Percentiles rank a stretch among this genome's conserved stretches.
These are phyloP conservation scores for Thalassiosira pacifica DNA, from an alignment of 352 stramenopile species.

Conservation along the genomic window DNA sequence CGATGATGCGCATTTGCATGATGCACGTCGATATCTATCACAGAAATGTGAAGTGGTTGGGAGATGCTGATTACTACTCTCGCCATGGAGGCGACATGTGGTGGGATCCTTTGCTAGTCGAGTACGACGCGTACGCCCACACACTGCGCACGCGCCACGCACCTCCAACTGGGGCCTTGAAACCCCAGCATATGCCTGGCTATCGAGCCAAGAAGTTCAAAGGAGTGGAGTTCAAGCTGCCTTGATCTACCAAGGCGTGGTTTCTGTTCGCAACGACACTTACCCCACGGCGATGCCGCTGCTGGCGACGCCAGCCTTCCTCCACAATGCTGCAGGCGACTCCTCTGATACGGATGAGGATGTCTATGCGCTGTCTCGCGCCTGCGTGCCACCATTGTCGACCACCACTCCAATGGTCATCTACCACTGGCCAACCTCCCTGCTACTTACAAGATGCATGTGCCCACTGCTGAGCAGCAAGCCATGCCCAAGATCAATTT, in stretches of 20 bases:
- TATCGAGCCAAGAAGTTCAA: too few species aligned
- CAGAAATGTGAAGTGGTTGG: neutral
- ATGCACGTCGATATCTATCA: slow-evolving; percentile 13
- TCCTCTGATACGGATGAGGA: neutral
- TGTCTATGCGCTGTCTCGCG: neutral
- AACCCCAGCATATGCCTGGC: slow-evolving; percentile 6
- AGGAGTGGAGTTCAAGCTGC: too few species aligned
- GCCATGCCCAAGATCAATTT: neutral
- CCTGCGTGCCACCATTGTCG: neutral
- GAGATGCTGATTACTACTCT: slow-evolving; percentile 13
- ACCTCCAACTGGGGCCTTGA: neutral
- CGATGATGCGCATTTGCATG: slow-evolving; percentile 16
- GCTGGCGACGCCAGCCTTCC: too few species aligned
- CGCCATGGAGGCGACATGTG: neutral
- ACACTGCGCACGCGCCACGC: neutral
- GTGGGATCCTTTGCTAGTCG: slow-evolving; percentile 1
- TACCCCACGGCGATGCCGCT: too few species aligned
- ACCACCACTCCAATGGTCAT: neutral
- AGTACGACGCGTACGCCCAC: neutral
- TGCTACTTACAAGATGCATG: neutral
- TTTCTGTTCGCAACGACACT: too few species aligned
- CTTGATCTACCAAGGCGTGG: too few species aligned
- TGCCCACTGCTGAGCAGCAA: neutral
- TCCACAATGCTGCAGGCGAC: too few species aligned
- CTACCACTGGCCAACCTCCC: neutral